Conservation (phyloP, 1,139 yeast species). For the Nakaseomyces delphensis region DNA sequence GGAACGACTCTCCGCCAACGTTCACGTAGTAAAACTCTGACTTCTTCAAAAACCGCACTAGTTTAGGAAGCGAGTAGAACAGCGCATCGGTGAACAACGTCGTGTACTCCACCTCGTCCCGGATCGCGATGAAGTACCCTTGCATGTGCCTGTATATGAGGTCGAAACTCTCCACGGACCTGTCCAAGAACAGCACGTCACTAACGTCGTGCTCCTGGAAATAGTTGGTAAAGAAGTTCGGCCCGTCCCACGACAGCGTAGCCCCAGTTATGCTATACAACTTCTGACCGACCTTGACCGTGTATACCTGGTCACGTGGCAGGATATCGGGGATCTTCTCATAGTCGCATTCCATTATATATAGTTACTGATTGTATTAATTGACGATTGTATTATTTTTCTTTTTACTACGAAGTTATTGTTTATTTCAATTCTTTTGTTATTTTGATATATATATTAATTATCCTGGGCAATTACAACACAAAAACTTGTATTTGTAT, state of each 20-base stretch:
- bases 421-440: no score
- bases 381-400: no score
- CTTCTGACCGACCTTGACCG: slow-evolving; percentile 61
- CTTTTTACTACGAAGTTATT: no score
- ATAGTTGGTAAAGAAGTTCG: slow-evolving; percentile 40
- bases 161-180: slow-evolving; percentile 60
- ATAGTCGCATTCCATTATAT: slow-evolving; percentile 3
- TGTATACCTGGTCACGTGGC: slow-evolving; percentile 55
- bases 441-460: no score
- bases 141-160: slow-evolving; percentile 62
- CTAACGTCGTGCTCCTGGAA: slow-evolving; percentile 23
- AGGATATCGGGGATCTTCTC: slow-evolving; percentile 44
- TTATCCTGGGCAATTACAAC: no score
- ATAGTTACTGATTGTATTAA: neutral
- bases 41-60: slow-evolving; percentile 40
- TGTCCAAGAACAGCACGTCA: slow-evolving; percentile 50
- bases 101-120: slow-evolving; percentile 49
- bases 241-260: slow-evolving; percentile 67
- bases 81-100: slow-evolving; percentile 58
- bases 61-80: slow-evolving; percentile 54
- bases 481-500: no score
- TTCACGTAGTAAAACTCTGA: slow-evolving; percentile 49
- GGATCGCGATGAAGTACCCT: slow-evolving; percentile 57
- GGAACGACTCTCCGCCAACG: slow-evolving; percentile 53
- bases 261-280: slow-evolving; percentile 60